Evolutionary conservation across 1,284 basidiomycete species (phyloP).

Genomic region (Rhodotorula sp.): DNA sequence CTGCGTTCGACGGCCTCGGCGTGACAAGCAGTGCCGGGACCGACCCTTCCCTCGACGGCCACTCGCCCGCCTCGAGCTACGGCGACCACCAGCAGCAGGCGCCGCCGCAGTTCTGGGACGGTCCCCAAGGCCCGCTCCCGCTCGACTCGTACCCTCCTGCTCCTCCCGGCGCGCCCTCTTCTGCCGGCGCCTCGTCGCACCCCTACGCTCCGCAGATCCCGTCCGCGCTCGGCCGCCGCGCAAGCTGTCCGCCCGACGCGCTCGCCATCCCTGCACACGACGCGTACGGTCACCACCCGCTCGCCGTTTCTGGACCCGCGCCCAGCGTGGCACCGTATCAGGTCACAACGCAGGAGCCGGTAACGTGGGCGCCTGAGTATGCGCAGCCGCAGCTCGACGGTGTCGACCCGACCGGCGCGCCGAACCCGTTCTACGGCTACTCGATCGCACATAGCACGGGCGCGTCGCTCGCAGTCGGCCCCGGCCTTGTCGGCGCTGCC

Average conservation of each 20-base stretch:
- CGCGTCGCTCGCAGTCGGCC: neutral
- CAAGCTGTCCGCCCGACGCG: slow-evolving; percentile 1
- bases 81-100: neutral
- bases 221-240: neutral
- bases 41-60: neutral
- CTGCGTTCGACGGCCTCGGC: neutral
- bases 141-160: no score
- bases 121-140: neutral
- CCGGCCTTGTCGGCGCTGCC: no score
- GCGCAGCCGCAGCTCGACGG: neutral
- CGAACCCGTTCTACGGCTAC: slow-evolving; percentile 18
- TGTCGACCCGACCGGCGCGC: neutral
- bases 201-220: neutral
- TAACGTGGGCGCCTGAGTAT: neutral
- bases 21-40: neutral
- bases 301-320: neutral
- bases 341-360: no score
- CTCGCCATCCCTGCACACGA: neutral
- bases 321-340: neutral
- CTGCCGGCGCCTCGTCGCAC: neutral
- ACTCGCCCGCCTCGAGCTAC: slow-evolving; percentile 14
- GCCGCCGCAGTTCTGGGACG: neutral
- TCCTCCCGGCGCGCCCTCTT: no score
- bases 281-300: neutral
- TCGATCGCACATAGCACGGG: neutral